Conservation (phyloP, 768 basidiomycete species). For the Boletus patriciae region DNA sequence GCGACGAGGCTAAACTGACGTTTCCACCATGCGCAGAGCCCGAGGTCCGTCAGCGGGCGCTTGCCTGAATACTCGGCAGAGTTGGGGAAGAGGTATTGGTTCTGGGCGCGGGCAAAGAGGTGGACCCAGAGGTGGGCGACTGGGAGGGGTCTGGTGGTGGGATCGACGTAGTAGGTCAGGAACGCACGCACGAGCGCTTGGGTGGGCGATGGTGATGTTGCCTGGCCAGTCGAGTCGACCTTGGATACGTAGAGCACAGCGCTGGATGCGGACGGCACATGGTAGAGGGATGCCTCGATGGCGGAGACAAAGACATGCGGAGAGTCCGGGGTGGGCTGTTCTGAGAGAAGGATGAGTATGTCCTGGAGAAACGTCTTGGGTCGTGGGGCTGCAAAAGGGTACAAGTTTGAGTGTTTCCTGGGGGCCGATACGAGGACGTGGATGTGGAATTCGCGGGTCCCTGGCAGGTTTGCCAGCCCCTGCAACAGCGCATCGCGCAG, state of each 20-base stretch:
- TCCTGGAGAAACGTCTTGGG: conserved; percentile 73
- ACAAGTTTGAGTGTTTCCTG: conserved; percentile 66
- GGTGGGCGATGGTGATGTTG: conserved; percentile 63
- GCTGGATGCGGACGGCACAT: conserved; percentile 63
- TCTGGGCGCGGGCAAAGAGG: conserved; percentile 86
- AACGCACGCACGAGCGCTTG: conserved; percentile 65
- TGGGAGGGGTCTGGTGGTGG: conserved; percentile 57
- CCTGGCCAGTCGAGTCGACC: conserved; percentile 89
- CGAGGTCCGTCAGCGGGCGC: conserved; percentile 69
- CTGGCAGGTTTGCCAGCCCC: conserved; percentile 57
- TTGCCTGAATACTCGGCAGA: conserved; percentile 71
- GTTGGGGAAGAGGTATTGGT: conserved; percentile 93
- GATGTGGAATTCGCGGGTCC: conserved; percentile 68
- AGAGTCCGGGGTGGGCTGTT: conserved; percentile 50
- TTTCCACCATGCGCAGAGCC: conserved; percentile 94
- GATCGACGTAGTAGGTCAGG: conserved; percentile 61
- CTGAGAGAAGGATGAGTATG: conserved; percentile 71
- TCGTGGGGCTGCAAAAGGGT: conserved; percentile 68
- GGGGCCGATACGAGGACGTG: conserved; percentile 73
- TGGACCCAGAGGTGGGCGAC: conserved; percentile 73
- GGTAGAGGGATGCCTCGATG: conserved; percentile 78
- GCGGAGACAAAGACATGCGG: conserved; percentile 69
- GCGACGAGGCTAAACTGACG: conserved; percentile 62
- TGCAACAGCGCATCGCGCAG: conserved; percentile 65
- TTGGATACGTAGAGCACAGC: conserved; percentile 90